Base-by-base conservation (phyloP, 2,329 filamentous ascomycete species). In the Pezicula carpinea region DNA sequence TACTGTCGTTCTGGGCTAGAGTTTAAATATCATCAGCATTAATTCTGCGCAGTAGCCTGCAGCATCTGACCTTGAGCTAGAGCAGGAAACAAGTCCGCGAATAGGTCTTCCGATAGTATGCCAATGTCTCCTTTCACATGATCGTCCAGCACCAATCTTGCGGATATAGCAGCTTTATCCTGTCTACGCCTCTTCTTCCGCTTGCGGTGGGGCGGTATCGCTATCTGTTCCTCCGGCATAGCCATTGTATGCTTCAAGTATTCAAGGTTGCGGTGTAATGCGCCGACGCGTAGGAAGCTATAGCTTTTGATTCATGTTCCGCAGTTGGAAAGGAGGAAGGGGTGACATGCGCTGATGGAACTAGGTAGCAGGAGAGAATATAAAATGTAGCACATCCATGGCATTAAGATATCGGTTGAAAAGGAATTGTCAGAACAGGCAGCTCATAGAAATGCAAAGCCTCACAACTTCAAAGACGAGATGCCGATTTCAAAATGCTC, bases 91-190 rank as follows among this genome's bases (percentile, higher is more conserved):
- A 97, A 76, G 62, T 95, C 87, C 39, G 77, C 74, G 60, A 91
- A 89, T 43, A 99, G 75, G 66, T 96, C 89, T 59, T 89, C 85
- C 11, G 92, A 96, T 44, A 97, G 69, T 54, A 93, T 79, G 53
- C 90, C 93, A 52, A 91, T 77, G 63, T 96, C 89, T 44, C 88
- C 89, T 68, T 85, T 88, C 59, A 95, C 76, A 65, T 87, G 85
- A 63, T 90, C 87, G 66, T 96, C 90, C 47, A 96, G 80, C 32
- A 95, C 78, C 43, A 97, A 75, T 48, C 87, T 83, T 47, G 89
- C 91, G 49, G 87, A 78, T 49, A 95, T 76, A 36, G 91, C 78
- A 6, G 86, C 77, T 65, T 87, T 90, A 65, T 93, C 81, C 55
- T 80, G 74, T 46, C 79, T 72, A 43, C 80, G 74, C 53, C 80